Conservation (phyloP, 179 eudicot genomes). For the Drosera spatulata region DNA sequence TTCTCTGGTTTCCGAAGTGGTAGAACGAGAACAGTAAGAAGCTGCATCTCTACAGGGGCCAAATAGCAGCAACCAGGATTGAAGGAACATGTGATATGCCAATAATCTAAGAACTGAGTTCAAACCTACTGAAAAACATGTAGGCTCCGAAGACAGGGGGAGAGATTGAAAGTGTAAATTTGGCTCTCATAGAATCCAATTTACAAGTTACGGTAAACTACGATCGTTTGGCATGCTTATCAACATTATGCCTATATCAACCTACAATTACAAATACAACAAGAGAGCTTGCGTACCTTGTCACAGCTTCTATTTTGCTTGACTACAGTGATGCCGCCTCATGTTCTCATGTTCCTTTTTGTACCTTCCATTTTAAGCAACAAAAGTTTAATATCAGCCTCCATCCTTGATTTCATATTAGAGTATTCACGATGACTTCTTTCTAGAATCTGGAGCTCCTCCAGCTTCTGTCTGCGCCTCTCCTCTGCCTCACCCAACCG, state of each 20-base stretch:
- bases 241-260: not conserved
- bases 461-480: slow-evolving; percentile 49
- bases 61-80: too few relatives aligned
- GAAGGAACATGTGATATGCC: too few relatives aligned
- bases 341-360: slow-evolving; percentile 15
- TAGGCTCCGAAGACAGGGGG: not conserved
- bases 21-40: too few relatives aligned
- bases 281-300: too few relatives aligned
- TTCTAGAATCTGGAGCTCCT: slow-evolving; percentile 62
- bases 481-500: slow-evolving; percentile 65
- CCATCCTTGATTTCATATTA: slow-evolving; percentile 89
- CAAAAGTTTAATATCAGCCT: slow-evolving; percentile 71
- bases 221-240: not conserved
- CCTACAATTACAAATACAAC: not conserved
- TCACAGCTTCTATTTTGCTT: not conserved
- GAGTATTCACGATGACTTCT: slow-evolving; percentile 70
- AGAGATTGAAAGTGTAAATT: not conserved
- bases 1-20: too few relatives aligned
- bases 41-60: too few relatives aligned
- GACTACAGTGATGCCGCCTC: not conserved
- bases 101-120: too few relatives aligned
- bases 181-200: not conserved
- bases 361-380: slow-evolving; percentile 86
- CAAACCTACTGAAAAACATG: too few relatives aligned
- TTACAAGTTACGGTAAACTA: not conserved